Evolutionary conservation across 805 yeast genomes (phyloP).

Genomic region (Ogataea zsoltii): DNA sequence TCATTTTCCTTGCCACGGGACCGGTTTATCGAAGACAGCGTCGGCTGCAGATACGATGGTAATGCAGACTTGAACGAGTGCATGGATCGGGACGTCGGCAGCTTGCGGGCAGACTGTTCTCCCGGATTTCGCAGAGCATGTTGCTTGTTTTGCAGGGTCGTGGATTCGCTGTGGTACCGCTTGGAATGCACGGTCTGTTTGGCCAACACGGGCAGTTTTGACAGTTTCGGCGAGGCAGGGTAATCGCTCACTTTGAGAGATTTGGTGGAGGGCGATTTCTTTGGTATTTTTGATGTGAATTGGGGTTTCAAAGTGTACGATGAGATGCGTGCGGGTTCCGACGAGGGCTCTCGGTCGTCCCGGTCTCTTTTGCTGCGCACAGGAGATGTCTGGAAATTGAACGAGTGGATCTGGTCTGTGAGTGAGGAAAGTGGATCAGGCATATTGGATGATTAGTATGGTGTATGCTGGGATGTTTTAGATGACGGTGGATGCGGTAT

Average conservation of each 20-base stretch:
- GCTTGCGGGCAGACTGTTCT: conserved; percentile 7
- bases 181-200: conserved; percentile 3
- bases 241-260: conserved; percentile 12
- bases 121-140: neutral
- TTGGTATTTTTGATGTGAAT: conserved; percentile 28
- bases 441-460: no score
- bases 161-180: conserved; percentile 18
- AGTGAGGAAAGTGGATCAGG: conserved; percentile 10
- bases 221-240: conserved; percentile 8
- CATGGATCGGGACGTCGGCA: conserved; percentile 15
- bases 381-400: conserved; percentile 9
- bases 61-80: conserved; percentile 8
- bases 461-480: neutral
- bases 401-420: conserved; percentile 13
- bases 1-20: conserved; percentile 22
- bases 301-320: conserved; percentile 20
- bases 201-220: conserved; percentile 20
- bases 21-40: conserved; percentile 19
- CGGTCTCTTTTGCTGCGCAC: conserved; percentile 13
- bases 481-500: neutral
- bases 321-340: conserved; percentile 11
- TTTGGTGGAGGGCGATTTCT: conserved; percentile 21
- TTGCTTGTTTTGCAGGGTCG: conserved; percentile 2
- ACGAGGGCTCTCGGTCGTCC: conserved; percentile 2
- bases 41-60: conserved; percentile 26